Percentiles rank a stretch among this genome's conserved stretches.
Evolutionary conservation across 768 basidiomycete genomes (phyloP).

Genomic region (Leucocoprinus leucothites): DNA sequence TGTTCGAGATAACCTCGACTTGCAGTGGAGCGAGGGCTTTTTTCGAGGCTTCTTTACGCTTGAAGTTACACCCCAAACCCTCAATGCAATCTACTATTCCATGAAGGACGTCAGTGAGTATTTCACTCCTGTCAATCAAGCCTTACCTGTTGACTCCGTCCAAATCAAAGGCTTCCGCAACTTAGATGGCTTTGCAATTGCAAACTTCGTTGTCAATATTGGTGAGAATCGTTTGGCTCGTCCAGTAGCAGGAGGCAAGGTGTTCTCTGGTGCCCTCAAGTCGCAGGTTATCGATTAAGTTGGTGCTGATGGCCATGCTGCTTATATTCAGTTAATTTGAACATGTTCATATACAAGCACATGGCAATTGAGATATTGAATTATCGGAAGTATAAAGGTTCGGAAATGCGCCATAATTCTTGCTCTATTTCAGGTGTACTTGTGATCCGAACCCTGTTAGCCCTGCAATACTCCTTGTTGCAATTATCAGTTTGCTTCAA

Average conservation of each 20-base stretch:
- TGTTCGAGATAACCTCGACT: slow-evolving; percentile 40
- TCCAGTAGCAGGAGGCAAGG: slow-evolving; percentile 45
- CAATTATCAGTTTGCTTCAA: too few species aligned
- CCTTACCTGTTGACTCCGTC: neutral
- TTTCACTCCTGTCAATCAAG: neutral
- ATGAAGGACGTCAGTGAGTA: slow-evolving; percentile 46
- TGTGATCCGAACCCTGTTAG: too few species aligned
- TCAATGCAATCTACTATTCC: slow-evolving; percentile 53
- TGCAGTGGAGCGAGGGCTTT: slow-evolving; percentile 62
- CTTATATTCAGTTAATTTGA: too few species aligned
- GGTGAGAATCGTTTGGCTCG: slow-evolving; percentile 45
- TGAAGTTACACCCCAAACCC: slow-evolving; percentile 37
- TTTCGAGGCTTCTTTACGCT: slow-evolving; percentile 60
- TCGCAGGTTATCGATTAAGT: slow-evolving; percentile 33
- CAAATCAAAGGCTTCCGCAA: slow-evolving; percentile 34
- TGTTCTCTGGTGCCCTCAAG: slow-evolving; percentile 43
- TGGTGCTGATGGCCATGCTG: too few species aligned
- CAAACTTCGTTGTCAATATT: slow-evolving; percentile 37
- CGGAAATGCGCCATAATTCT: too few species aligned
- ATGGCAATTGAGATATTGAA: too few species aligned
- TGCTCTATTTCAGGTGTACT: too few species aligned
- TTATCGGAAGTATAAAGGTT: too few species aligned
- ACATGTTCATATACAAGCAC: too few species aligned
- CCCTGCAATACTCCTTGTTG: too few species aligned
- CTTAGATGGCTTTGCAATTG: slow-evolving; percentile 41